Percentiles rank a stretch among this genome's conserved stretches.
Conservation (phyloP, 31 red algal species). For the Porphyra umbilicalis region DNA sequence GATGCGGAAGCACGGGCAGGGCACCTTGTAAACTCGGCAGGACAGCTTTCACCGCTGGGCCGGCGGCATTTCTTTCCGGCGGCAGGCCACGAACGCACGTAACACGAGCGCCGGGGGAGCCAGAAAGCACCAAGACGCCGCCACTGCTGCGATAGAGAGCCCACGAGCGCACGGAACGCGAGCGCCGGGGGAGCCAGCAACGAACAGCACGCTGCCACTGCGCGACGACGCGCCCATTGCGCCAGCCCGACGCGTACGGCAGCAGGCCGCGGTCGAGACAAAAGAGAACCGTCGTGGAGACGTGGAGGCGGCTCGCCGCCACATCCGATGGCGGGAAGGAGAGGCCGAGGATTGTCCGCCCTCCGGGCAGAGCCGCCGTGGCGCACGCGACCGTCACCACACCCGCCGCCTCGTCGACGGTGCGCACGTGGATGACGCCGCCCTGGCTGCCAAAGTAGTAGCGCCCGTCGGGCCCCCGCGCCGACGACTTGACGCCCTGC, state of each 20-base stretch:
- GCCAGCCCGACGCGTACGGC: constrained; percentile 35
- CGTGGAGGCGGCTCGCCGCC: constrained; percentile 12
- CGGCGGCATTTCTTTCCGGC: too few species aligned
- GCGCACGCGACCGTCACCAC: constrained; percentile 29
- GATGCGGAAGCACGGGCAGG: too few species aligned
- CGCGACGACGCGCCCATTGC: constrained; percentile 60
- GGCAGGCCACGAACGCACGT: too few species aligned
- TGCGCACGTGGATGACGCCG: constrained; percentile 44
- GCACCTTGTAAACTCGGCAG: too few species aligned
- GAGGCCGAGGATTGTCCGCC: constrained; percentile 39
- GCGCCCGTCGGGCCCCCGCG: constrained; percentile 47
- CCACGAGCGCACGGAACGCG: too few species aligned
- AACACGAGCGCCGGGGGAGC: too few species aligned
- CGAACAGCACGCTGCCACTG: too few species aligned
- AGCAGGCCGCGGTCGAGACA: constrained; percentile 37
- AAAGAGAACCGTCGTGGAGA: constrained; percentile 32
- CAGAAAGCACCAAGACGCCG: too few species aligned
- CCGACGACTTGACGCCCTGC: constrained; percentile 29
- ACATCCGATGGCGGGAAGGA: constrained; percentile 59
- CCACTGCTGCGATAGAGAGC: too few species aligned
- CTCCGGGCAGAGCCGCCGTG: constrained; percentile 22
- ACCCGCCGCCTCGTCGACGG: constrained; percentile 7
- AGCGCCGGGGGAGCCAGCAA: too few species aligned
- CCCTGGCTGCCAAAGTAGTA: constrained; percentile 52
- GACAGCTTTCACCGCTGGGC: too few species aligned